Percentiles rank a stretch among this genome's conserved stretches.
phyloP scores from a whole-genome alignment of 2,329 filamentous ascomycete genomes.

The Knoxdaviesia proteae region DNA sequence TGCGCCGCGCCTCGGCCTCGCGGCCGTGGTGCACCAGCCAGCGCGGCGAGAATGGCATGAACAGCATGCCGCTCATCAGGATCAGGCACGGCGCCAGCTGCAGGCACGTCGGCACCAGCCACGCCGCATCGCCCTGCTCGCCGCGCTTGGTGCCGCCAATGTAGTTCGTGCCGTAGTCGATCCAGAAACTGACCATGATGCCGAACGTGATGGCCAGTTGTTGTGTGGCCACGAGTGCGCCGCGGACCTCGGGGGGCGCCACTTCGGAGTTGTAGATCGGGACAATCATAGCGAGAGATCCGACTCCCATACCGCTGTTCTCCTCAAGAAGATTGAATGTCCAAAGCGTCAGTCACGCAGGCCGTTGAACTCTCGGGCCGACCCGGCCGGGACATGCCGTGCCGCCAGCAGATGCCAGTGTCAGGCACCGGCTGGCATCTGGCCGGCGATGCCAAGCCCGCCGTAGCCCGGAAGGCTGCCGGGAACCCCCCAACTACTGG shows the following conservation, averaged over 20 bases:
- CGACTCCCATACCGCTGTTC: constrained; percentile 35
- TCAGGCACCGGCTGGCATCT: too few species aligned
- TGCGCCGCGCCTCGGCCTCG: constrained; percentile 43
- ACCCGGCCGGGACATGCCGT: too few species aligned
- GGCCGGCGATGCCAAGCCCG: too few species aligned
- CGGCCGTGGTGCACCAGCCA: constrained; percentile 54
- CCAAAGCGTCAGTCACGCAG: too few species aligned
- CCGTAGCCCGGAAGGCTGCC: too few species aligned
- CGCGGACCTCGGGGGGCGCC: constrained; percentile 20
- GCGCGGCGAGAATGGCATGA: constrained; percentile 57
- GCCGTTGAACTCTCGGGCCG: too few species aligned
- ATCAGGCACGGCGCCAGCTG: constrained; percentile 48
- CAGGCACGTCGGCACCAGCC: constrained; percentile 52
- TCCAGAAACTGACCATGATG: constrained; percentile 42
- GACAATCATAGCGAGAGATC: constrained; percentile 39
- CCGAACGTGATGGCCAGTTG: constrained; percentile 33
- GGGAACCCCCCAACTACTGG: too few species aligned
- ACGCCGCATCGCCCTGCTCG: constrained; percentile 43
- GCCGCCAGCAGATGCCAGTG: too few species aligned
- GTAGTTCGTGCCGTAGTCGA: constrained; percentile 28
- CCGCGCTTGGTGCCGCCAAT: constrained; percentile 32
- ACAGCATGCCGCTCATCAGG: constrained; percentile 49
- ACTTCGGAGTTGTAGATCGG: constrained; percentile 25
- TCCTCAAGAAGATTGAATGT: too few species aligned
- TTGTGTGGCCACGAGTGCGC: constrained; percentile 22